Evolutionary conservation across 164 flowering plant genomes (phyloP).

Genomic region (Vitis rotundifolia): DNA sequence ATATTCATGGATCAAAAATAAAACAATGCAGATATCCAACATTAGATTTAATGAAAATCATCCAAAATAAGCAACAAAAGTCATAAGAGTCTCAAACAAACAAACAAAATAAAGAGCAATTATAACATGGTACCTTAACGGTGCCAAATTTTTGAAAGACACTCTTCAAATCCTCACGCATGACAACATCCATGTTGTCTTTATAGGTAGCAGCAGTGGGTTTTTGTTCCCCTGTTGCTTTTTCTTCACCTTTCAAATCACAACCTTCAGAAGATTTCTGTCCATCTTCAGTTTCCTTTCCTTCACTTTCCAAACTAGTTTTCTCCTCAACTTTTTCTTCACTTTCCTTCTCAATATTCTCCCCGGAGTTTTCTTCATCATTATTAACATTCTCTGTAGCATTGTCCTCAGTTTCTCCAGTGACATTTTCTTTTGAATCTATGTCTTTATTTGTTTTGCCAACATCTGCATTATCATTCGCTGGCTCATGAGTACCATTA

Average conservation of each 20-base stretch:
- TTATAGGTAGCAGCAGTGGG: conserved; percentile 24
- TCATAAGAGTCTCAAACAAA: background rate
- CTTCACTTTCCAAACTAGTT: conserved; percentile 27
- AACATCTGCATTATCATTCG: conserved; percentile 19
- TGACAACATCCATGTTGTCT: conserved; percentile 58
- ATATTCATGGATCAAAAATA: background rate
- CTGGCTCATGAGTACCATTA: conserved; percentile 25
- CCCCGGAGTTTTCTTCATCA: conserved; percentile 23
- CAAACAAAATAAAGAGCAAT: background rate
- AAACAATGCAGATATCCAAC: background rate
- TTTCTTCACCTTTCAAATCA: conserved; percentile 20
- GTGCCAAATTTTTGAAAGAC: conserved; percentile 71
- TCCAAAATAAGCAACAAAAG: background rate
- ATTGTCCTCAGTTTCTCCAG: conserved; percentile 26
- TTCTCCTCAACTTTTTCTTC: conserved; percentile 26
- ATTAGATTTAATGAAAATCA: background rate
- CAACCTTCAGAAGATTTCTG: conserved; percentile 21
- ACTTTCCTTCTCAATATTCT: conserved; percentile 16
- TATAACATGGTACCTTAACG: conserved; percentile 59
- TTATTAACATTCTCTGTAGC: conserved; percentile 26
- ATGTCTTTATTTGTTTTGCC: conserved; percentile 20
- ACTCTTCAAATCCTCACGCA: conserved; percentile 82
- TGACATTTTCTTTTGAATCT: conserved; percentile 20
- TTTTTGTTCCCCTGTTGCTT: conserved; percentile 16
- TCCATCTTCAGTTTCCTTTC: conserved; percentile 25